Conservation (phyloP, 768 basidiomycete species). For the Glaciozyma antarctica region DNA sequence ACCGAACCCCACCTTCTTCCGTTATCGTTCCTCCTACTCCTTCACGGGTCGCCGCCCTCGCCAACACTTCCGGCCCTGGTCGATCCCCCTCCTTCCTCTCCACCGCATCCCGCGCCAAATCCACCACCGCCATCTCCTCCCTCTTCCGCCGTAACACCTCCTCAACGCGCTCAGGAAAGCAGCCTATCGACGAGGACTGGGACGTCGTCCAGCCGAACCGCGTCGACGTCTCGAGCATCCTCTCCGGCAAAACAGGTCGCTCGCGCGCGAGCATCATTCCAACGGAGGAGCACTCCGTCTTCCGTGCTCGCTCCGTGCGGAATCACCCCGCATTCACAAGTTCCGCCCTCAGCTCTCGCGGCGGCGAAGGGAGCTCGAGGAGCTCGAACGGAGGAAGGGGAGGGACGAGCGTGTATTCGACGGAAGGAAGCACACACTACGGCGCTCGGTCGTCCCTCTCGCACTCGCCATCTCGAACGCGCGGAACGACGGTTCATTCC, state of each 20-base stretch:
- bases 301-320: constrained; percentile 12
- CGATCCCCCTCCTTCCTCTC: constrained; percentile 7
- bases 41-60: neutral
- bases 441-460: neutral
- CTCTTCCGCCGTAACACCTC: neutral
- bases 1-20: too few species aligned
- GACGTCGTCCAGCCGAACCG: neutral
- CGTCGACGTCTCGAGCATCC: neutral
- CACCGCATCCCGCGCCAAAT: neutral
- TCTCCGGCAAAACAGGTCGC: neutral
- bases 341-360: constrained; percentile 6
- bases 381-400: neutral
- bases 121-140: neutral
- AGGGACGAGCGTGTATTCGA: constrained; percentile 1
- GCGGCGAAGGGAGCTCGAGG: neutral
- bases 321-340: constrained; percentile 11
- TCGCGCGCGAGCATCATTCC: neutral
- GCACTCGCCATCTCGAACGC: neutral
- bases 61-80: neutral
- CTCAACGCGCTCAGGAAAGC: neutral
- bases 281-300: neutral
- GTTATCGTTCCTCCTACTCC: neutral
- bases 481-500: constrained; percentile 3
- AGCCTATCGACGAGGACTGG: neutral
- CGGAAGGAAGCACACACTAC: neutral